A percentile compares a stretch with the other conserved stretches of the same genome.
Evolutionary conservation across 495 filamentous ascomycete genomes (phyloP).

Genomic region (Penicillium manginii): DNA sequence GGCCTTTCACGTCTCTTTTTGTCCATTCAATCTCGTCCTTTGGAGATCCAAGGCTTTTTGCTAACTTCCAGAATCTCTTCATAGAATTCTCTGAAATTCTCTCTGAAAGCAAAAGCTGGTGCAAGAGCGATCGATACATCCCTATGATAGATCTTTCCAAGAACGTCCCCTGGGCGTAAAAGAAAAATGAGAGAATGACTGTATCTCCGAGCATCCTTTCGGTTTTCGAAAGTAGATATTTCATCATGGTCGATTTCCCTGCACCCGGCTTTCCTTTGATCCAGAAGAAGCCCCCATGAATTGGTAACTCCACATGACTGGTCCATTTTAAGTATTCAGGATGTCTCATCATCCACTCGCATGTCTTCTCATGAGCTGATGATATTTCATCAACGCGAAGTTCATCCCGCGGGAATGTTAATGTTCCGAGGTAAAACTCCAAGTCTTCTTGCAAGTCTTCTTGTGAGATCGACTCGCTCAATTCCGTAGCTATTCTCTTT

Average conservation of each 20-base stretch:
- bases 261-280: conserved; percentile 9
- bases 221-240: background rate
- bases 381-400: background rate
- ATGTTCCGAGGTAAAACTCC: conserved; percentile 6
- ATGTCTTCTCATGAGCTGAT: conserved; percentile 2
- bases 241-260: conserved; percentile 5
- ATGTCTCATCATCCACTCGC: conserved; percentile 1
- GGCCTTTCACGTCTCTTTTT: background rate
- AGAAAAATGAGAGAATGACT: conserved; percentile 1
- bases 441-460: no score
- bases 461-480: no score
- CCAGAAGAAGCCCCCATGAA: conserved; percentile 4
- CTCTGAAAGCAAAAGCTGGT: background rate
- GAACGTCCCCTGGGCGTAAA: background rate
- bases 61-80: background rate
- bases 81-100: background rate
- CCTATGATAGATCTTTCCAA: conserved; percentile 5
- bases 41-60: no score
- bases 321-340: background rate
- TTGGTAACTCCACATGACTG: background rate
- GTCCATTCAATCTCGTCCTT: background rate
- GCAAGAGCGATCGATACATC: conserved; percentile 3
- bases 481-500: no score
- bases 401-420: conserved; percentile 4
- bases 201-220: background rate